These are phyloP conservation scores for Elaphomyces granulatus DNA, from an alignment of 495 filamentous ascomycete species.

Conservation along the genomic window DNA sequence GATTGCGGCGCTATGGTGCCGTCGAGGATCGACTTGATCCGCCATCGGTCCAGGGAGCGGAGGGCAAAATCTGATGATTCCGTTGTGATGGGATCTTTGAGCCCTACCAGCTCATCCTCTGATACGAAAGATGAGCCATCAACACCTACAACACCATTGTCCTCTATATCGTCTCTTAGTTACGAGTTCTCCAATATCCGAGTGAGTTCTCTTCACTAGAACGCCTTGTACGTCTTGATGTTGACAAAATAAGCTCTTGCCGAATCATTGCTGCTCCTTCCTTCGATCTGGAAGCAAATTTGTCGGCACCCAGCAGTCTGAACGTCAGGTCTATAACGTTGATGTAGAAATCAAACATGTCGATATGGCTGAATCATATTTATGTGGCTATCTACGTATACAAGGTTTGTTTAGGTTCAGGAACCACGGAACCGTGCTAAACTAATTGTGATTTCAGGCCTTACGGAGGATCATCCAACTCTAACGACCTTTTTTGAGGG, in stretches of 20 bases:
- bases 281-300: constrained; percentile 83
- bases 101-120: constrained; percentile 19
- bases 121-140: constrained; percentile 5
- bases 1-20: constrained; percentile 2
- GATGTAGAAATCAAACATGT: constrained; percentile 96
- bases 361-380: constrained; percentile 84
- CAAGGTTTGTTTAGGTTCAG: constrained; percentile 50
- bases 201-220: constrained; percentile 29
- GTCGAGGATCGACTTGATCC: not conserved
- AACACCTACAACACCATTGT: constrained; percentile 15
- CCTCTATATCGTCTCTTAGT: constrained; percentile 36
- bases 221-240: not conserved
- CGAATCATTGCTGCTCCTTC: constrained; percentile 58
- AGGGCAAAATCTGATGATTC: constrained; percentile 25
- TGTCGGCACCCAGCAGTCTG: constrained; percentile 78
- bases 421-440: too few relatives aligned
- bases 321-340: constrained; percentile 82
- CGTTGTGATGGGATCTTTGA: constrained; percentile 19
- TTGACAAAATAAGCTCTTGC: constrained; percentile 26
- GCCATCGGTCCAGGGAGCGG: constrained; percentile 11
- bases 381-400: constrained; percentile 92
- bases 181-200: constrained; percentile 54
- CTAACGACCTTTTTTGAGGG: constrained; percentile 97
- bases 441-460: constrained; percentile 37
- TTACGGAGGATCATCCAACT: constrained; percentile 91